Base-by-base conservation (phyloP, 305 asterid species). In the Fraxinus velutina region DNA sequence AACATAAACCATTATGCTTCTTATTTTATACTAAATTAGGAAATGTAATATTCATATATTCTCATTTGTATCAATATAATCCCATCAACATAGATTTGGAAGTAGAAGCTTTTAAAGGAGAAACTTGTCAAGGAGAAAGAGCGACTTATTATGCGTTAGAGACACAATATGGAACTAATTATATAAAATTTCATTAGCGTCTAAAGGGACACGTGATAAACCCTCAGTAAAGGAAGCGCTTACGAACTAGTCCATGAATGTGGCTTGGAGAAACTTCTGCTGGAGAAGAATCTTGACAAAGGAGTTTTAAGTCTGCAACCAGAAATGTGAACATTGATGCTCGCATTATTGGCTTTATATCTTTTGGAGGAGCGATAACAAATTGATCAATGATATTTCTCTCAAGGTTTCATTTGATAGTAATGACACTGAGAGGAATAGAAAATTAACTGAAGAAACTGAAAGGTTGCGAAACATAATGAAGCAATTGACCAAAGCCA, bases 1-100 rank as follows among this genome's bases (percentile, higher is more conserved):
- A 55, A 55, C 27, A 55, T 57, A 50, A 13, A 50, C 60, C 10
- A 4, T 76, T 79, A 75, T 78, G 62, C 71, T 76, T 60, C 71
- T 37, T 64, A 50, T 57, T 79, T 27, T 27, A 19, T 36, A 37
- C 77, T 73, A 50, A 50, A 15, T 73, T 22, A 5, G 36, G 7
- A 34, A 19, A 73, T 73, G 9, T 73, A 32, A 29, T n/a, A 19
- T 73, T 19, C 27, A 10, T 29, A 36, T 22, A 57, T 9, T 34
- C 1, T 62, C 50, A 5, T 66, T 24, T 88, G 9, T 55, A 55
- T 55, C 64, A 17, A 17, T n/a, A 17, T 55, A 17, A n/a, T 50
- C 27, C 64, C 64, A 55, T 55, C 64, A 17, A 55, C 24, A 55
- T 17, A 55, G 64, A 55, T 55, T 55, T 55, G 64, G 64, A 8